These are phyloP conservation scores for Penicillium brevicompactum DNA, from an alignment of 2,329 filamentous ascomycete species.

Conservation along the genomic window DNA sequence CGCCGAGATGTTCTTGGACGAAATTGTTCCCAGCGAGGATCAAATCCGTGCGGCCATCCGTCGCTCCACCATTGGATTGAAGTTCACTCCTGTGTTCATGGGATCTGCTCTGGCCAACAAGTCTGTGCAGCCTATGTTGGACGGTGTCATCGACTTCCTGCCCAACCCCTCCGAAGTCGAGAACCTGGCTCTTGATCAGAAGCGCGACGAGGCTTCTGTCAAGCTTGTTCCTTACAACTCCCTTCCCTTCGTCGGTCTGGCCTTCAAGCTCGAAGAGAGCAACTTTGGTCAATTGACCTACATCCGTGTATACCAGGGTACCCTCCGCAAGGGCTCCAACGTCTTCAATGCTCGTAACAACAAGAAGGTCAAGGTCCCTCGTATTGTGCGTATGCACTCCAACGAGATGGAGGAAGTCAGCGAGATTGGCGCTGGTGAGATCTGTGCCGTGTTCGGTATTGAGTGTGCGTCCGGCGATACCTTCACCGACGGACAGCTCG, in stretches of 20 bases:
- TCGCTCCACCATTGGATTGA: constrained; percentile 80
- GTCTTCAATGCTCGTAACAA: constrained; percentile 92
- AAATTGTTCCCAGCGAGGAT: constrained; percentile 72
- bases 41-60: constrained; percentile 94
- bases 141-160: constrained; percentile 93
- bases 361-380: constrained; percentile 94
- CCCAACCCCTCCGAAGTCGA: constrained; percentile 88
- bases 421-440: constrained; percentile 93
- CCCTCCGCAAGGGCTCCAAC: constrained; percentile 81
- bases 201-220: constrained; percentile 75
- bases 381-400: constrained; percentile 98
- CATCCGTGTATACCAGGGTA: constrained; percentile 96
- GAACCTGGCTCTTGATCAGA: constrained; percentile 85
- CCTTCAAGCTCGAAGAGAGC: constrained; percentile 98
- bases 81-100: constrained; percentile 96
- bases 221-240: constrained; percentile 92
- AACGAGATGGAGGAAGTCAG: constrained; percentile 98
- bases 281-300: constrained; percentile 98
- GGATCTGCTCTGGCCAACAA: constrained; percentile 94
- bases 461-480: constrained; percentile 98
- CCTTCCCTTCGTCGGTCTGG: constrained; percentile 89
- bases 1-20: constrained; percentile 89
- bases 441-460: constrained; percentile 96
- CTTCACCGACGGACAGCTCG: constrained; percentile 90
- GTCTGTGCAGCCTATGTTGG: constrained; percentile 92